A percentile compares a stretch with the other conserved stretches of the same genome.
Evolutionary conservation across 179 eudicot genomes (phyloP).

Genomic region (Beta corolliflora): DNA sequence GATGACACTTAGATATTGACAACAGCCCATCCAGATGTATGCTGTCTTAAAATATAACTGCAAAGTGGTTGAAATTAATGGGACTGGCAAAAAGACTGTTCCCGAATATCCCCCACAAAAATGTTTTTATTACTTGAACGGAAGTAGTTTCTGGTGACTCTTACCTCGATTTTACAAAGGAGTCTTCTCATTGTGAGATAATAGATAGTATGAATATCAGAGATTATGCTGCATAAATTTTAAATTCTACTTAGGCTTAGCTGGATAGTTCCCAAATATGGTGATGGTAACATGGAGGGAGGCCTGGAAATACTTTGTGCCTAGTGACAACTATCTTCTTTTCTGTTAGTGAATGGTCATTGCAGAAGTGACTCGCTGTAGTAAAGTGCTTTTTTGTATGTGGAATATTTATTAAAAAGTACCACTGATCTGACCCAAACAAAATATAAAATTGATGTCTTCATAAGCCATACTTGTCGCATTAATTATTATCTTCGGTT

Average conservation of each 20-base stretch:
- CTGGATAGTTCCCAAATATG: not conserved
- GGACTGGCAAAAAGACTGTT: not conserved
- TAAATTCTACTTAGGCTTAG: not conserved
- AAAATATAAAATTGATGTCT: too few relatives aligned
- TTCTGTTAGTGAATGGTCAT: too few relatives aligned
- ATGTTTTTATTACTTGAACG: not conserved
- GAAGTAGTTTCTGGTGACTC: not conserved
- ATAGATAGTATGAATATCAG: not conserved
- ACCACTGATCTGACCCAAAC: too few relatives aligned
- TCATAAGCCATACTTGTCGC: too few relatives aligned
- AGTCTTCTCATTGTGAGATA: not conserved
- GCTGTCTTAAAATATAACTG: not conserved
- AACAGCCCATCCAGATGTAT: not conserved
- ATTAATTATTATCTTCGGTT: too few relatives aligned
- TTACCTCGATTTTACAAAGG: not conserved
- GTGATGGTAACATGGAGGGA: not conserved
- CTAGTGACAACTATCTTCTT: too few relatives aligned
- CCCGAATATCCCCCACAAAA: not conserved
- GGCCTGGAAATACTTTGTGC: not conserved
- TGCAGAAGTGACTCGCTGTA: too few relatives aligned
- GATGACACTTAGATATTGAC: not conserved
- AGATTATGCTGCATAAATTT: not conserved
- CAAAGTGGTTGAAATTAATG: not conserved
- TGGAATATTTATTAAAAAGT: too few relatives aligned
- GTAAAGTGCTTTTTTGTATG: too few relatives aligned